Base-by-base conservation (phyloP, 2,329 filamentous ascomycete species). In the Alternaria arbusti region DNA sequence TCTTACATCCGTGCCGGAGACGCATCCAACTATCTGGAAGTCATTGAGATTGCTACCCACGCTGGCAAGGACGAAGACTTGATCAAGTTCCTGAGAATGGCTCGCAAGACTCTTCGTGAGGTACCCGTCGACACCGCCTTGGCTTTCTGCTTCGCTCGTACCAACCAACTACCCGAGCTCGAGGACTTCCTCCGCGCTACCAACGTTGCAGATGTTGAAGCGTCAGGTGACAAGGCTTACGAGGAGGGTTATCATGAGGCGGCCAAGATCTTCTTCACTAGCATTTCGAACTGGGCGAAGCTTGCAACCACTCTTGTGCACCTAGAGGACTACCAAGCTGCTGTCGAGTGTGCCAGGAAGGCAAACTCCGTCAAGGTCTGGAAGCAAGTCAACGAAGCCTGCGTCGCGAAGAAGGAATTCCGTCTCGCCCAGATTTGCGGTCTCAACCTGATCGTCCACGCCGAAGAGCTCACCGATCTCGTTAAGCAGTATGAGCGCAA, bases 261-360 rank as follows among this genome's bases (percentile, higher is more conserved):
- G 46, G 93, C 96, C 69, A 99, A 99, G 88, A 98, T 99, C 77
- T 99, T 98, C 87, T 99, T 90, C 85, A 93, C 89, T 59, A 98
- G 93, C 84, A 97, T 99, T 79, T 99, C 96, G 58, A 99, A 99
- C 87, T 99, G 96, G 96, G 95, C 95, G 59, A 99, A 99, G 86
- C 90, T 99, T 74, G 94, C 96, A 13, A 98, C 96, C 11, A 99
- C 96, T 11, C 88, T 98, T 64, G 96, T 99, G n/a, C 94, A 98
- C 80, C 89, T 99, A 7, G 91, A 90, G 69, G 96, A 99, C 73
- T 98, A 99, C 84, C 96, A 99, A 82, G 93, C 93, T 72, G 96
- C 96, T 49, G 96, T 99, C 45, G 96, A 99, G 80, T 97, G 94
- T 76, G 96, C 96, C 25, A 92, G 96, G 80, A 98, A 99, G 84